phyloP scores from a whole-genome alignment of 108 stramenopile genomes.

The Licmophora abbreviata region DNA sequence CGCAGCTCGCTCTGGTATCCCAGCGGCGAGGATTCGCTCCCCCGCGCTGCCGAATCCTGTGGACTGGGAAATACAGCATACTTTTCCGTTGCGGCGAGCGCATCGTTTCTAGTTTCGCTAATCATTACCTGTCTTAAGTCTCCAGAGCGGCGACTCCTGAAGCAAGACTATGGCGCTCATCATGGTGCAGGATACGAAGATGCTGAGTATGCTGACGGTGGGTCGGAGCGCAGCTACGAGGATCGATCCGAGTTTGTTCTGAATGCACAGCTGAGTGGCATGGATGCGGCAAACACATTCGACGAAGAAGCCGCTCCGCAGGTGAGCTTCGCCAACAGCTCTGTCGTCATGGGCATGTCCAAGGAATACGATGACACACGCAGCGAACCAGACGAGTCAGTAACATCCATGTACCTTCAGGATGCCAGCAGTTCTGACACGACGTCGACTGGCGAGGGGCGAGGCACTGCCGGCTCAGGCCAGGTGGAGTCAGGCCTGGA shows the following conservation, averaged over 20 bases:
- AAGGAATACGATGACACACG: not conserved
- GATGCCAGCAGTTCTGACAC: not conserved
- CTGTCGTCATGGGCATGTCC: no score
- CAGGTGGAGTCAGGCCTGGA: not conserved
- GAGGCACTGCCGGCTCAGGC: not conserved
- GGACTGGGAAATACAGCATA: slow-evolving; percentile 32
- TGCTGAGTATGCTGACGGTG: not conserved
- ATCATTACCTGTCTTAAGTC: slow-evolving; percentile 54
- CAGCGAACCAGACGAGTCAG: not conserved
- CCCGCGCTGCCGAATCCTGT: slow-evolving; percentile 49
- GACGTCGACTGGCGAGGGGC: not conserved
- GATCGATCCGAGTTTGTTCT: not conserved
- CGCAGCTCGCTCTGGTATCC: slow-evolving; percentile 47
- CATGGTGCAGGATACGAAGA: slow-evolving; percentile 10
- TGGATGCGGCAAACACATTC: slow-evolving; percentile 3
- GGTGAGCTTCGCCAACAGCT: not conserved
- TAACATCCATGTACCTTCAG: not conserved
- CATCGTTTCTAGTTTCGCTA: slow-evolving; percentile 36
- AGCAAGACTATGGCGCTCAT: slow-evolving; percentile 43
- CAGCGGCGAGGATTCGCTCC: slow-evolving; percentile 21
- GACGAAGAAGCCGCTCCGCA: not conserved
- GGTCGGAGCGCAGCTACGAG: not conserved
- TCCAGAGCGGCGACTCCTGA: slow-evolving; percentile 44
- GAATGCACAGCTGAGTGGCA: not conserved
- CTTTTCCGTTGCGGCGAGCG: slow-evolving; percentile 33